A percentile compares a stretch with the other conserved stretches of the same genome.
Conservation (phyloP, 2,329 filamentous ascomycete genomes). For the Aureobasidium uvarum region DNA sequence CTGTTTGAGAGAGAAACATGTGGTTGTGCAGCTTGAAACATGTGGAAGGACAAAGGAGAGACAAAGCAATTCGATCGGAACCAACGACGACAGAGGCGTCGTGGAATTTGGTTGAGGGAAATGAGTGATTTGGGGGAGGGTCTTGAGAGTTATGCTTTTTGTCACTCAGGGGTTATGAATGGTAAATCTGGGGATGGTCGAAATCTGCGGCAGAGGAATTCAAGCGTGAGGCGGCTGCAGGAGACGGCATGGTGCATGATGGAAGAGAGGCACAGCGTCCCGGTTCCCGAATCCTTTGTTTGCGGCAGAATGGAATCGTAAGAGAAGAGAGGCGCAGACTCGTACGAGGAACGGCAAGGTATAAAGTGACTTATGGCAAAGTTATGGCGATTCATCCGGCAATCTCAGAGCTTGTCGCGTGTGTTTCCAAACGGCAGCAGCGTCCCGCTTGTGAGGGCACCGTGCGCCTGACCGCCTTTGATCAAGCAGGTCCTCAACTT, state of each 20-base stretch:
- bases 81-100: conserved; percentile 20
- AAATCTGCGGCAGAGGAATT: conserved; percentile 8
- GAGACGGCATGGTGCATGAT: conserved; percentile 4
- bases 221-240: neutral
- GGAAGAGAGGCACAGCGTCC: neutral
- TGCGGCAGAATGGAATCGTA: neutral
- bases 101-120: conserved; percentile 20
- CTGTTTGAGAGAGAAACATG: neutral
- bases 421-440: conserved; percentile 17
- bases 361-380: neutral
- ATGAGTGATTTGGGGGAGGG: conserved; percentile 13
- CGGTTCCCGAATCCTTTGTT: neutral
- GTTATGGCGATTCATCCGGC: neutral
- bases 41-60: conserved; percentile 11
- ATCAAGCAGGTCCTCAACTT: conserved; percentile 22
- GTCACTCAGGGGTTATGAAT: conserved; percentile 23
- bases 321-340: neutral
- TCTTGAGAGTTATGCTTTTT: conserved; percentile 14
- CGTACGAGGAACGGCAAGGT: neutral
- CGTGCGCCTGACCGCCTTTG: conserved; percentile 23
- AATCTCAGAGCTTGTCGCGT: conserved; percentile 22
- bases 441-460: neutral
- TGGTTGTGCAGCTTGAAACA: no score
- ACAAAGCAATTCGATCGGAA: neutral
- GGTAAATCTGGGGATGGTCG: conserved; percentile 17